Percentiles rank a stretch among this genome's conserved stretches.
phyloP scores from a whole-genome alignment of 208 protist genomes.

The Acanthamoeba sp. region DNA sequence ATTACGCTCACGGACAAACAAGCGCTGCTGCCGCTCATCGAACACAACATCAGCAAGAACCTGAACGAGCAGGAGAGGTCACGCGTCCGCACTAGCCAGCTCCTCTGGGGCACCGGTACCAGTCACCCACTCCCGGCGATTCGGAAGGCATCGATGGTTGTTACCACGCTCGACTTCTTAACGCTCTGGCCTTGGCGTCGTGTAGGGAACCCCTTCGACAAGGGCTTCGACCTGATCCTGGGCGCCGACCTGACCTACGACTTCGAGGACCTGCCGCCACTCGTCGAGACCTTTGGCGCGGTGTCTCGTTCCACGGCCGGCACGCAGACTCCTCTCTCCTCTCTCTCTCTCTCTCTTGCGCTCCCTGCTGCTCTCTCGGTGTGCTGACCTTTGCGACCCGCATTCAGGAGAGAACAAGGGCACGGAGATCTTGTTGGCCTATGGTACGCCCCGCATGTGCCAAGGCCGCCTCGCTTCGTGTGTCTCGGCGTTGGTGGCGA shows the following conservation, averaged over 20 bases:
- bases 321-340: too few relatives aligned
- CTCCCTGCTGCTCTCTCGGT: not conserved
- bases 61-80: conserved; percentile 36
- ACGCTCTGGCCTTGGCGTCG: too few relatives aligned
- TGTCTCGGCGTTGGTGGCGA: not conserved
- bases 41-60: conserved; percentile 67
- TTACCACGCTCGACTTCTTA: too few relatives aligned
- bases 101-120: conserved; percentile 50
- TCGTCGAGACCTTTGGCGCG: conserved; percentile 46
- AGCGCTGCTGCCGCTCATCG: conserved; percentile 71
- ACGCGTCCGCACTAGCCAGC: conserved; percentile 3
- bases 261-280: conserved; percentile 62
- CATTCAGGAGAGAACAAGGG: not conserved
- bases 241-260: conserved; percentile 72
- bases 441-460: not conserved
- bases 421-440: conserved; percentile 52
- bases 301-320: not conserved
- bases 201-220: conserved; percentile 33
- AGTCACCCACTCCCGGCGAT: not conserved
- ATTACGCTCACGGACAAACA: conserved; percentile 62
- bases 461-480: not conserved
- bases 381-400: too few relatives aligned
- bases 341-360: not conserved
- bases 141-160: not conserved
- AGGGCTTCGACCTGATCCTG: conserved; percentile 58